Evolutionary conservation across 2,329 filamentous ascomycete species (phyloP).

Genomic region (Xylariomycetidae sp.): DNA sequence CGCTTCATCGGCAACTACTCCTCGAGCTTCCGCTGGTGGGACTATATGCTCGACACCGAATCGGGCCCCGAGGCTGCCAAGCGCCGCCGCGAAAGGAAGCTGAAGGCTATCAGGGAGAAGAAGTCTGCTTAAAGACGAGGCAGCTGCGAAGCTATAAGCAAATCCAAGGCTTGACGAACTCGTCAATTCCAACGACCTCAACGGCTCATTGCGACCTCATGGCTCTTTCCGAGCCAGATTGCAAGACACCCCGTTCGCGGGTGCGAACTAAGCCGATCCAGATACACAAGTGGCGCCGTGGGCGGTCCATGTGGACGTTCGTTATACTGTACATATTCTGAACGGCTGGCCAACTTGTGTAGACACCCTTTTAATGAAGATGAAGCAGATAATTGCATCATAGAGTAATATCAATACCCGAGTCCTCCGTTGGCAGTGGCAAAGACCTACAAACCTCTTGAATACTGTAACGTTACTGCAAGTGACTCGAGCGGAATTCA

Average conservation of each 20-base stretch:
- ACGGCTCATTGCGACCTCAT: too few species aligned
- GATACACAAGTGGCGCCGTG: too few species aligned
- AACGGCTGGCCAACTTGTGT: conserved; percentile 12
- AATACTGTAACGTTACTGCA: too few species aligned
- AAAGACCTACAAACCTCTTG: too few species aligned
- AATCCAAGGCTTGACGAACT: too few species aligned
- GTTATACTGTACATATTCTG: conserved; percentile 17
- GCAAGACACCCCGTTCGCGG: conserved; percentile 4
- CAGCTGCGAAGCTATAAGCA: too few species aligned
- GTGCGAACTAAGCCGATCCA: too few species aligned
- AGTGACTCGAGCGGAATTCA: too few species aligned
- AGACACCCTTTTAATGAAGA: conserved; percentile 15
- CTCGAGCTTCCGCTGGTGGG: conserved; percentile 99
- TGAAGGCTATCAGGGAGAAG: conserved; percentile 57
- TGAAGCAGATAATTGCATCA: conserved; percentile 1
- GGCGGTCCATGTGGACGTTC: conserved; percentile 5
- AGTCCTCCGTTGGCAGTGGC: conserved; percentile 14
- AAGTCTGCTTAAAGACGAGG: conserved; percentile 66
- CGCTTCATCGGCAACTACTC: conserved; percentile 98
- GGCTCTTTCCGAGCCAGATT: too few species aligned
- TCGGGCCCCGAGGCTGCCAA: conserved; percentile 81
- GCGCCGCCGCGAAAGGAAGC: conserved; percentile 72
- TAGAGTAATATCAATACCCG: conserved; percentile 11
- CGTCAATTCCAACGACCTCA: too few species aligned
- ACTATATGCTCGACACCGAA: conserved; percentile 89